Percentiles rank a stretch among this genome's conserved stretches.
These are phyloP conservation scores for Agrocybe praecox DNA, from an alignment of 768 basidiomycete species.

Conservation along the genomic window DNA sequence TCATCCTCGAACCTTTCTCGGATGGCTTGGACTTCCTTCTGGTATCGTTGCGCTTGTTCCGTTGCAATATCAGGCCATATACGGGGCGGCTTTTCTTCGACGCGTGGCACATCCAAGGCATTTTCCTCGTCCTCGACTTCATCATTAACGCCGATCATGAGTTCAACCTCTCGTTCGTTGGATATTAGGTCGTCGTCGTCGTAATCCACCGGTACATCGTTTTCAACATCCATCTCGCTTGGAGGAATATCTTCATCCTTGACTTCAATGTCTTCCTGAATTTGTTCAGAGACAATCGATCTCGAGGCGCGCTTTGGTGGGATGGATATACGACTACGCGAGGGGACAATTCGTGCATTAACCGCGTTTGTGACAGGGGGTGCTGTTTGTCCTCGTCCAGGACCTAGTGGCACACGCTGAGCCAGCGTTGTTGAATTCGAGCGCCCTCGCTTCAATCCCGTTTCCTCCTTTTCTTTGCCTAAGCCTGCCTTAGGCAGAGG, in stretches of 20 bases:
- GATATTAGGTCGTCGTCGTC: constrained; percentile 46
- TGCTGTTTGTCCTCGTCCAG: constrained; percentile 49
- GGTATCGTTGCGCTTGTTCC: constrained; percentile 56
- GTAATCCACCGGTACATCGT: constrained; percentile 32
- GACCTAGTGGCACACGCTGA: constrained; percentile 73
- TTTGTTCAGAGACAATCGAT: constrained; percentile 41
- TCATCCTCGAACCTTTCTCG: constrained; percentile 75
- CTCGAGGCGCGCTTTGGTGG: constrained; percentile 42
- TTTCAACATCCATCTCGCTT: constrained; percentile 69
- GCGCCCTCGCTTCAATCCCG: constrained; percentile 63
- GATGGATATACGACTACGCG: constrained; percentile 31
- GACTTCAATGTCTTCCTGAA: constrained; percentile 40
- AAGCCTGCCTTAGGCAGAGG: constrained; percentile 44
- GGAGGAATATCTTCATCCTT: constrained; percentile 39
- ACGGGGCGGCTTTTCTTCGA: constrained; percentile 44
- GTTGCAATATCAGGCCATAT: constrained; percentile 80
- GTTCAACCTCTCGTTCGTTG: constrained; percentile 60
- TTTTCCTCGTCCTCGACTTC: constrained; percentile 46
- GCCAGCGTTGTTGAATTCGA: constrained; percentile 64
- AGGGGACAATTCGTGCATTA: constrained; percentile 34
- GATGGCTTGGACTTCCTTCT: constrained; percentile 66
- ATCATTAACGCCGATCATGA: constrained; percentile 59
- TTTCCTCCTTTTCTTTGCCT: constrained; percentile 73
- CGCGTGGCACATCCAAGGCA: constrained; percentile 24
- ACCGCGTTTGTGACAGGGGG: constrained; percentile 44